Conservation (phyloP, 2,329 filamentous ascomycete species). For the Verticillium nubilum region DNA sequence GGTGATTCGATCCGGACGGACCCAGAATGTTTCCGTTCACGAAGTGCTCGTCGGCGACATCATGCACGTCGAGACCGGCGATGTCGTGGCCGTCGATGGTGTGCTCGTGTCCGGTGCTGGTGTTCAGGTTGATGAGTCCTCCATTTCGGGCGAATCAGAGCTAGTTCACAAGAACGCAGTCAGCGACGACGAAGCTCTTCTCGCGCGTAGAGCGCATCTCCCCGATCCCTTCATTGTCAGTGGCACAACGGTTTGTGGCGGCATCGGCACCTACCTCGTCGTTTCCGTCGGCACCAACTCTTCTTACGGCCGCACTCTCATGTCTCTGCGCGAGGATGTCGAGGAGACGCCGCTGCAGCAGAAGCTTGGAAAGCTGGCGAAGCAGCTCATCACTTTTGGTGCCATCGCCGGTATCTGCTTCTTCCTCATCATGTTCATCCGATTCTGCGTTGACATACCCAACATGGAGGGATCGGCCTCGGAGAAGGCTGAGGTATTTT, state of each 20-base stretch:
- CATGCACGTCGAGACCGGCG: slow-evolving; percentile 67
- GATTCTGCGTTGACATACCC: slow-evolving; percentile 26
- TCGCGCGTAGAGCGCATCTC: slow-evolving; percentile 48
- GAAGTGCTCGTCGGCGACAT: slow-evolving; percentile 71
- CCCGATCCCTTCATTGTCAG: slow-evolving; percentile 78
- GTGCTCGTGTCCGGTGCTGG: slow-evolving; percentile 62
- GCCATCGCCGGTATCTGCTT: slow-evolving; percentile 33
- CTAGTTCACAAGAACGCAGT: slow-evolving; percentile 62
- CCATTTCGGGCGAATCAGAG: slow-evolving; percentile 71
- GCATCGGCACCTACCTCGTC: slow-evolving; percentile 70
- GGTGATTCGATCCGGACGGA: slow-evolving; percentile 68
- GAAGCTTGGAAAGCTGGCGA: slow-evolving; percentile 71
- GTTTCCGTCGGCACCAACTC: slow-evolving; percentile 70
- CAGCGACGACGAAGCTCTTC: slow-evolving; percentile 54
- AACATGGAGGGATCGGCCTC: slow-evolving; percentile 25
- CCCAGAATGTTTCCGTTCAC: slow-evolving; percentile 62
- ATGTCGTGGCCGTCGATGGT: slow-evolving; percentile 68
- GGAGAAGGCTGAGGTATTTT: slow-evolving; percentile 48
- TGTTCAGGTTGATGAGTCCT: slow-evolving; percentile 63
- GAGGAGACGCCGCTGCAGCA: slow-evolving; percentile 75
- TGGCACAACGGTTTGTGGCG: slow-evolving; percentile 71
- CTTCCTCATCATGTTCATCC: slow-evolving; percentile 34
- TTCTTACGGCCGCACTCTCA: slow-evolving; percentile 70
- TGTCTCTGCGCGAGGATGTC: slow-evolving; percentile 70
- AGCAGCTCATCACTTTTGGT: slow-evolving; percentile 57